These are phyloP conservation scores for Neonectria sp. DNA, from an alignment of 2,329 filamentous ascomycete species.

Conservation along the genomic window DNA sequence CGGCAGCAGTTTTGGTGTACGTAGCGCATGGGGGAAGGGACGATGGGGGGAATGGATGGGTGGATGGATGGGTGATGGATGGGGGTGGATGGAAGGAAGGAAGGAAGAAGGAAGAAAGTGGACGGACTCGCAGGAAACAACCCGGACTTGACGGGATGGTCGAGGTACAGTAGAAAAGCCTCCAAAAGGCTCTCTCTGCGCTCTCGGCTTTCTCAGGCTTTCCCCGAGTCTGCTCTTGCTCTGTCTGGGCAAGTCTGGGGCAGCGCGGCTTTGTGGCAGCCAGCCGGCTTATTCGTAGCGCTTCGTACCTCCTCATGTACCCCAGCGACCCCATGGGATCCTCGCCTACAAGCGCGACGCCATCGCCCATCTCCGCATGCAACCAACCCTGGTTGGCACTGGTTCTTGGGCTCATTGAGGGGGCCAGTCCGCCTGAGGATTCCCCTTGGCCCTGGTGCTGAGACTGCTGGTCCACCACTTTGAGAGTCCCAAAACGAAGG, in stretches of 20 bases:
- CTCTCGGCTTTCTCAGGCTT: background rate
- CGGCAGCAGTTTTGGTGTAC: slow-evolving; percentile 3
- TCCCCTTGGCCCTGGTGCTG: slow-evolving; percentile 6
- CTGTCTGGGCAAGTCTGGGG: background rate
- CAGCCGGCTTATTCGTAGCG: slow-evolving; percentile 1
- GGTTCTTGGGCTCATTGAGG: slow-evolving; percentile 3
- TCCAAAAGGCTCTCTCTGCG: background rate
- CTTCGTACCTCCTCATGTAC: slow-evolving; percentile 16
- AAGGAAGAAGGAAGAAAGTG: background rate
- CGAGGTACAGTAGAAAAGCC: background rate
- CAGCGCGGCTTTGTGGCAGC: slow-evolving; percentile 7
- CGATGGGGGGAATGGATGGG: slow-evolving; percentile 4
- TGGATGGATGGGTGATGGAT: background rate
- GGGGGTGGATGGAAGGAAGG: background rate
- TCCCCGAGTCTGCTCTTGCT: background rate
- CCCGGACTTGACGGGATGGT: background rate
- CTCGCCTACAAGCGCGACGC: slow-evolving; percentile 13
- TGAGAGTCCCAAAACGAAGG: slow-evolving; percentile 1
- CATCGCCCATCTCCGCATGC: slow-evolving; percentile 36
- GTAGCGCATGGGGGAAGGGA: slow-evolving; percentile 7
- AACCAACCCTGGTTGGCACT: slow-evolving; percentile 9
- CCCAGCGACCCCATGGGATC: slow-evolving; percentile 29
- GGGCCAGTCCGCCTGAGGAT: background rate
- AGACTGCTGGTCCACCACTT: slow-evolving; percentile 14
- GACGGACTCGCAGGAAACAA: background rate